These are phyloP conservation scores for Bryum argenteum DNA, from an alignment of 225 moss, liverwort and hornwort species.

Conservation along the genomic window DNA sequence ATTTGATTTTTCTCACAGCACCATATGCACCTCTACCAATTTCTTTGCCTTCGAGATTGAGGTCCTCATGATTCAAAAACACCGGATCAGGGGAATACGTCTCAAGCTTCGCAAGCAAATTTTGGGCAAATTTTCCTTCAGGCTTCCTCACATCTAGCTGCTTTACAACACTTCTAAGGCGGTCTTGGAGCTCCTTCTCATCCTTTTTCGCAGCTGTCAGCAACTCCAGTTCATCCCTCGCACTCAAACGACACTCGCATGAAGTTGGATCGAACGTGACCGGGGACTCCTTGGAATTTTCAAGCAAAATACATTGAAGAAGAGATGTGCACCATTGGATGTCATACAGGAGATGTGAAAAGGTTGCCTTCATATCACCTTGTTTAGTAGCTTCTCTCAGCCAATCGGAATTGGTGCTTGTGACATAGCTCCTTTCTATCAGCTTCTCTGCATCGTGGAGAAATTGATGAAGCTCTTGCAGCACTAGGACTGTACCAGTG, in stretches of 20 bases:
- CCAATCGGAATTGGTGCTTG: no score
- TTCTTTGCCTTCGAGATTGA: not conserved
- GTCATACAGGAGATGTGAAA: constrained; percentile 8
- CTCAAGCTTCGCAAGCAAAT: not conserved
- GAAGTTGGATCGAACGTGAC: constrained; percentile 3
- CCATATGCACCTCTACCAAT: not conserved
- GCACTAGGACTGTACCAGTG: not conserved
- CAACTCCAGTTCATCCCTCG: constrained; percentile 1
- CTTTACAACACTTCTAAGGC: not conserved
- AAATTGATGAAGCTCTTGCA: no score
- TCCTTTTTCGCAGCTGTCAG: constrained; percentile 1
- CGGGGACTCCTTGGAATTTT: constrained; percentile 12
- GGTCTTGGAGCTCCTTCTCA: not conserved
- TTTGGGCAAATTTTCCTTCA: no score
- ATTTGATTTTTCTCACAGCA: not conserved
- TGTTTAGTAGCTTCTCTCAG: not conserved
- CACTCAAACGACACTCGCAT: constrained; percentile 6
- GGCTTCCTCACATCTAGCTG: not conserved
- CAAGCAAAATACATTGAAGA: constrained; percentile 3
- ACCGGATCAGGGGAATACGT: constrained; percentile 4
- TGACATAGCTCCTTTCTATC: no score
- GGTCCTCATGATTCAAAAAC: constrained; percentile 5
- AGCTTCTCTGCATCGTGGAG: no score
- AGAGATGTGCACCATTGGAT: constrained; percentile 8
- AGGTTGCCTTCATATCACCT: constrained; percentile 2